Percentiles rank a stretch among this genome's conserved stretches.
These are phyloP conservation scores for Teratosphaeria pseudoeucalypti DNA, from an alignment of 2,329 filamentous ascomycete genomes.

Conservation along the genomic window DNA sequence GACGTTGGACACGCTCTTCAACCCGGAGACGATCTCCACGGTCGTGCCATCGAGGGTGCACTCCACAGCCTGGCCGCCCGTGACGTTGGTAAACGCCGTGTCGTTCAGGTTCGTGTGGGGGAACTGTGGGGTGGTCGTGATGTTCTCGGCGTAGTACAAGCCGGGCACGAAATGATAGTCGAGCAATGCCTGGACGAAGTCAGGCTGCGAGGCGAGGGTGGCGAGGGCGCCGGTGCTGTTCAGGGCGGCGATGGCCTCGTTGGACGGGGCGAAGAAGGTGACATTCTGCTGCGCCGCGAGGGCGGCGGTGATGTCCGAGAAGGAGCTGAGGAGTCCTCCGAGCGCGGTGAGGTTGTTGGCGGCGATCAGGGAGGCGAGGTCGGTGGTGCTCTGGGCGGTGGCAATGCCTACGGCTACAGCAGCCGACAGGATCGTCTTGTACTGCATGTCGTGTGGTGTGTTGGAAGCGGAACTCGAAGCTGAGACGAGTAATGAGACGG, in stretches of 20 bases:
- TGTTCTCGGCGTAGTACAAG: slow-evolving; percentile 32
- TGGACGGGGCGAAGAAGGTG: slow-evolving; percentile 49
- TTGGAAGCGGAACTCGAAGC: neutral
- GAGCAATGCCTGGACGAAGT: slow-evolving; percentile 37
- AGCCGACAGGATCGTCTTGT: slow-evolving; percentile 29
- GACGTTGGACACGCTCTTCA: slow-evolving; percentile 41
- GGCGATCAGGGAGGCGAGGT: slow-evolving; percentile 25
- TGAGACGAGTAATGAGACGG: neutral
- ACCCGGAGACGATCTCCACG: slow-evolving; percentile 42
- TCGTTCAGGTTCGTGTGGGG: slow-evolving; percentile 42
- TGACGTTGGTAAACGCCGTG: slow-evolving; percentile 46
- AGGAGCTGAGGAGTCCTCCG: slow-evolving; percentile 26
- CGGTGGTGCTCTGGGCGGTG: slow-evolving; percentile 17
- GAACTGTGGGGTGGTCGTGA: slow-evolving; percentile 30
- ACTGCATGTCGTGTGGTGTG: slow-evolving; percentile 26
- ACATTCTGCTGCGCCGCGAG: slow-evolving; percentile 39
- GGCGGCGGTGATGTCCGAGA: slow-evolving; percentile 27
- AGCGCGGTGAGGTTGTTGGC: slow-evolving; percentile 27
- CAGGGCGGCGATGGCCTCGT: slow-evolving; percentile 37
- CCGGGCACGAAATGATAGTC: slow-evolving; percentile 51
- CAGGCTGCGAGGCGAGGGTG: neutral
- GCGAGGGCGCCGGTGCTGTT: slow-evolving; percentile 17
- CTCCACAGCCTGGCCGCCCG: slow-evolving; percentile 49
- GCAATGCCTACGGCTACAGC: slow-evolving; percentile 26
- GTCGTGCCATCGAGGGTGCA: neutral